Conservation (phyloP, 345 rosid genomes). For the Brassica rapa region DNA sequence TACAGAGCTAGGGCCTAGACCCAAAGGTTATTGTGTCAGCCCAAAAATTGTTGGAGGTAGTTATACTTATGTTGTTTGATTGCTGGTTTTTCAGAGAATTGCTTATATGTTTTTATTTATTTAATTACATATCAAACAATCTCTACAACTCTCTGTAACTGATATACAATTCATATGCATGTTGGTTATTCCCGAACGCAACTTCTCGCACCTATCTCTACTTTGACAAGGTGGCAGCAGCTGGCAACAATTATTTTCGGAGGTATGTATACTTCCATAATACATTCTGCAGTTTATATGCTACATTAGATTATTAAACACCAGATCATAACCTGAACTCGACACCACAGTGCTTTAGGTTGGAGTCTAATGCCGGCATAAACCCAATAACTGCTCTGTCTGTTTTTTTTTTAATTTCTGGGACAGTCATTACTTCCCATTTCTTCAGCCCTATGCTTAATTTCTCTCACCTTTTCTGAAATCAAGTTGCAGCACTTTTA, state of each 20-base stretch:
- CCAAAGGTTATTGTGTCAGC: not conserved
- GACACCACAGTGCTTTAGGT: no score
- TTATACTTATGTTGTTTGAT: not conserved
- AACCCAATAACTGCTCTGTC: no score
- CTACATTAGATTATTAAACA: no score
- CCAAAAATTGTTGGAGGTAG: not conserved
- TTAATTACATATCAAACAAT: not conserved
- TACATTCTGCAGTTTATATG: no score
- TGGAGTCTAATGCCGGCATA: no score
- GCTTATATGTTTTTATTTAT: not conserved
- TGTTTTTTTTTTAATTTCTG: not conserved
- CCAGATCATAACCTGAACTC: no score
- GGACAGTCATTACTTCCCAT: not conserved
- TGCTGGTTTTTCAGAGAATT: not conserved
- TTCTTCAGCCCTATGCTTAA: conserved; percentile 11
- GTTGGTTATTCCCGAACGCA: no score
- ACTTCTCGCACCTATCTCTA: no score
- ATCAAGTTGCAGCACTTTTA: conserved; percentile 70
- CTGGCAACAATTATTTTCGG: no score
- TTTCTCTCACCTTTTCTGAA: conserved; percentile 44
- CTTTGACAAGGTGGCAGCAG: no score
- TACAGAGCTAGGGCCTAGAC: not conserved
- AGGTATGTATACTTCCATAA: no score
- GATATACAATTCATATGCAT: no score
- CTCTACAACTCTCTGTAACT: not conserved